These are phyloP conservation scores for Cryptomeria japonica DNA, from an alignment of 75 land plant species.

Conservation along the genomic window DNA sequence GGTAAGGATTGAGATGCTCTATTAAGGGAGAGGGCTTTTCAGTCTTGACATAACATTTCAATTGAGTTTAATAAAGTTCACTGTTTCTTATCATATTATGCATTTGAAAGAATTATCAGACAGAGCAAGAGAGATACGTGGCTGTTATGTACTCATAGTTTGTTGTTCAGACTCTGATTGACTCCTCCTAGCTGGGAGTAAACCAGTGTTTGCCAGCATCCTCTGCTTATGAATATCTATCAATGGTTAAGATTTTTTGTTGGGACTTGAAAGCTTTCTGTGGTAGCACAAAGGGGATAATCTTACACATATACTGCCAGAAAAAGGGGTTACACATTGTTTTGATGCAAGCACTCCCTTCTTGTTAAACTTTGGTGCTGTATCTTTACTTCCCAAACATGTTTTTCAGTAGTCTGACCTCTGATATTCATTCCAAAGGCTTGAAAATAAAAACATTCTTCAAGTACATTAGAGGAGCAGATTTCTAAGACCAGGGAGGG, in stretches of 20 bases:
- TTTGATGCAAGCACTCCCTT: neutral
- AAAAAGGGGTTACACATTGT: neutral
- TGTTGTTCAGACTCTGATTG: neutral
- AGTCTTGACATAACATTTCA: too few species aligned
- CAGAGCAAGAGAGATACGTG: neutral
- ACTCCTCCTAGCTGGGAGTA: neutral
- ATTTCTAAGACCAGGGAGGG: neutral
- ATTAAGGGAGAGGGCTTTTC: neutral
- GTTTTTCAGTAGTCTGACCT: neutral
- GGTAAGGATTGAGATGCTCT: neutral
- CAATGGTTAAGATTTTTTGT: neutral
- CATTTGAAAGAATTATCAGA: neutral
- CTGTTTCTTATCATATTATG: neutral
- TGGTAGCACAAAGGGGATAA: neutral
- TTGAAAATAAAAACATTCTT: neutral
- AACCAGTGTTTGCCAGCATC: neutral
- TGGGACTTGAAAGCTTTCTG: neutral
- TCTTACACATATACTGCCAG: neutral
- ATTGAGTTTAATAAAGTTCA: too few species aligned
- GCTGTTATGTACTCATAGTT: neutral
- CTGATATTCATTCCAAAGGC: neutral
- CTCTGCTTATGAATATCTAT: neutral
- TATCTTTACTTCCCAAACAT: neutral
- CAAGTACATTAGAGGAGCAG: neutral
- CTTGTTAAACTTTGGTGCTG: neutral